A percentile compares a stretch with the other conserved stretches of the same genome.
phyloP scores from a whole-genome alignment of 371 early-diverging fungal genomes.

The Lichtheimia hyalospora region DNA sequence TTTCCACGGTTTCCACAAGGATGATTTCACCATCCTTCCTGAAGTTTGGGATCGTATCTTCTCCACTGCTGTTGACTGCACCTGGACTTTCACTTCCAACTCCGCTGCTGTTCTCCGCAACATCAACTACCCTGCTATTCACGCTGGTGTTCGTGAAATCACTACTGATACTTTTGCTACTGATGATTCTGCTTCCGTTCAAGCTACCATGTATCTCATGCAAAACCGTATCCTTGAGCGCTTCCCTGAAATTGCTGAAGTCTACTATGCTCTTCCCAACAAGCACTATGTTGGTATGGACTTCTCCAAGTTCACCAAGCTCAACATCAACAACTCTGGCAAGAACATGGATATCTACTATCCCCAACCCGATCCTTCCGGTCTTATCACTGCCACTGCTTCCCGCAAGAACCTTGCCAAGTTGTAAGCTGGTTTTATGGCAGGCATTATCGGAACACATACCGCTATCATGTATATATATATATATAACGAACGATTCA shows the following conservation, averaged over 20 bases:
- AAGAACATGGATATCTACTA: conserved; percentile 71
- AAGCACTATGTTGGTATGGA: conserved; percentile 83
- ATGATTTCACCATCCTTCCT: conserved; percentile 76
- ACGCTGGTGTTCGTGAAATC: conserved; percentile 58
- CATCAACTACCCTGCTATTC: conserved; percentile 59
- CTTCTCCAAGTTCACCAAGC: conserved; percentile 67
- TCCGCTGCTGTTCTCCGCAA: conserved; percentile 34
- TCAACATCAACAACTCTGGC: conserved; percentile 74
- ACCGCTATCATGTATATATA: too few species aligned
- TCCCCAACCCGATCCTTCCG: conserved; percentile 78
- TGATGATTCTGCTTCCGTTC: conserved; percentile 74
- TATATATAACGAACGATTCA: too few species aligned
- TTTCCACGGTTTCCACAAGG: conserved; percentile 75
- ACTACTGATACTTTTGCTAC: conserved; percentile 71
- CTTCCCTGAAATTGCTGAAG: conserved; percentile 62
- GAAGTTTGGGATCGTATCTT: conserved; percentile 82
- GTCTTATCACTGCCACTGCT: conserved; percentile 73
- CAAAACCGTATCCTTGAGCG: conserved; percentile 64
- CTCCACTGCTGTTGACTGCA: conserved; percentile 74
- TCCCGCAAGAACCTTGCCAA: conserved; percentile 55
- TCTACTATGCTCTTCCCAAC: conserved; percentile 82
- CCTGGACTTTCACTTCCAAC: conserved; percentile 60
- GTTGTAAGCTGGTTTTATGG: conserved; percentile 27
- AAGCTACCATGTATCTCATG: conserved; percentile 73
- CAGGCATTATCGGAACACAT: neutral